Conservation (phyloP, 2,329 filamentous ascomycete species). For the Sphaerulina musiva region DNA sequence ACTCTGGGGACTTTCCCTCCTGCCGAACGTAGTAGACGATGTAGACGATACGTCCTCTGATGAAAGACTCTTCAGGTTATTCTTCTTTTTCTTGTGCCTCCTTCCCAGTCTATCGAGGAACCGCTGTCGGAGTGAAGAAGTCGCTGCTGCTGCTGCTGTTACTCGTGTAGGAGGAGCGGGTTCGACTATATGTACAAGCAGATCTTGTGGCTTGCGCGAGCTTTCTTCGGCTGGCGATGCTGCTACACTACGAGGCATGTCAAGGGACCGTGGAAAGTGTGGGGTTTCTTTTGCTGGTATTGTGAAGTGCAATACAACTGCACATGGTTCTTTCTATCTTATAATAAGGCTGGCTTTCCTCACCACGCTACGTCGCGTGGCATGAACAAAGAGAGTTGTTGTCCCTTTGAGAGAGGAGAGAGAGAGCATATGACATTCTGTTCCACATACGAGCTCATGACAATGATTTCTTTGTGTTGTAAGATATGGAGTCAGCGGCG, state of each 20-base stretch:
- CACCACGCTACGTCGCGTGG: background rate
- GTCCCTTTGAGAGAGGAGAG: too few relatives aligned
- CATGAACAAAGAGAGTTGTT: background rate
- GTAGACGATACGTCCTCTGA: background rate
- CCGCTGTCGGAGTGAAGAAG: background rate
- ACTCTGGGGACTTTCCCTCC: background rate
- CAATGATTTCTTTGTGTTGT: too few relatives aligned
- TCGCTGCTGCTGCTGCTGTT: too few relatives aligned
- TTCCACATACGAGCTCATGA: too few relatives aligned
- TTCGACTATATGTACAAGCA: background rate
- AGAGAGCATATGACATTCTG: too few relatives aligned
- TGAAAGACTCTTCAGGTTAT: too few relatives aligned
- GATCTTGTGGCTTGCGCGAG: background rate
- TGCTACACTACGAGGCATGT: constrained; percentile 4
- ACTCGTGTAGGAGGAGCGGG: background rate
- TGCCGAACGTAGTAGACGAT: too few relatives aligned
- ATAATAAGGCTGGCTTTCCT: too few relatives aligned
- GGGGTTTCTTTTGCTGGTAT: background rate
- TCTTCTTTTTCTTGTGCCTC: background rate
- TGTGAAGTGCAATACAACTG: background rate
- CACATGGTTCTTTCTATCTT: too few relatives aligned
- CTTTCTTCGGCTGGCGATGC: background rate
- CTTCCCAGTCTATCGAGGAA: background rate
- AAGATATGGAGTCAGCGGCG: too few relatives aligned
- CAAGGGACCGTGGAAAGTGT: background rate